Base-by-base conservation (phyloP, 2,329 filamentous ascomycete species). In the Dissoconium aciculare region DNA sequence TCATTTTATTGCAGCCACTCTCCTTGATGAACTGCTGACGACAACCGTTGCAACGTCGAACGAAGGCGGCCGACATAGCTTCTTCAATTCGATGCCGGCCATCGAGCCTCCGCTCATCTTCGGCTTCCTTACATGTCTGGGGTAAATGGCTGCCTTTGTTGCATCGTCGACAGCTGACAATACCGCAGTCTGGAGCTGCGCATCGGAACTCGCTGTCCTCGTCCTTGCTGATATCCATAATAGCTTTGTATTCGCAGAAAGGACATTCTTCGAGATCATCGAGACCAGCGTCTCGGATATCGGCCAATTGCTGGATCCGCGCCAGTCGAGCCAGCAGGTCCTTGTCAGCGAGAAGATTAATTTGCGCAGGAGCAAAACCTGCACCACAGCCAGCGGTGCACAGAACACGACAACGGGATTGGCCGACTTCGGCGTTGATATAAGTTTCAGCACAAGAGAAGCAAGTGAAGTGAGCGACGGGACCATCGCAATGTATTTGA, bases 1-100 rank as follows among this genome's bases (percentile, higher is more conserved):
- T 65, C 69, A 92, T 81, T 55, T 85, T 85, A 57, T 91, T 91
- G 58, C 83, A 92, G 3, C 83, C 83, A 17, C 60, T 52, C 19
- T 75, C 68, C 49, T 91, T 92, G 51, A 91, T 67, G 44, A 87
- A 89, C 0, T 74, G 71, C n/a, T 71, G 69, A n/a, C 64, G 60
- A 55, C 78, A 76, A 39, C 60, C 62, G 38, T 81, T 82, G 61
- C 83, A 92, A 15, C 62, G 71, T 12, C 83, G 69, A 32, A 91
- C 78, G 42, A 91, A 46, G 2, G 83, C 83, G 11, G 68, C 66
- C 2, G 78, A 82, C 78, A 85, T 87, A 12, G 81, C 82, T 51
- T 92, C 82, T 52, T 92, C 83, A 16, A 91, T 70, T 3, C 62
- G 54, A 39, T 77, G 78, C 11, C 78, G 70, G 11, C 69, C 62